Evolutionary conservation across 169 alveolate species (phyloP), one percentile per base, ranked within the genome.

Genomic region (Eimeria tenella): DNA sequence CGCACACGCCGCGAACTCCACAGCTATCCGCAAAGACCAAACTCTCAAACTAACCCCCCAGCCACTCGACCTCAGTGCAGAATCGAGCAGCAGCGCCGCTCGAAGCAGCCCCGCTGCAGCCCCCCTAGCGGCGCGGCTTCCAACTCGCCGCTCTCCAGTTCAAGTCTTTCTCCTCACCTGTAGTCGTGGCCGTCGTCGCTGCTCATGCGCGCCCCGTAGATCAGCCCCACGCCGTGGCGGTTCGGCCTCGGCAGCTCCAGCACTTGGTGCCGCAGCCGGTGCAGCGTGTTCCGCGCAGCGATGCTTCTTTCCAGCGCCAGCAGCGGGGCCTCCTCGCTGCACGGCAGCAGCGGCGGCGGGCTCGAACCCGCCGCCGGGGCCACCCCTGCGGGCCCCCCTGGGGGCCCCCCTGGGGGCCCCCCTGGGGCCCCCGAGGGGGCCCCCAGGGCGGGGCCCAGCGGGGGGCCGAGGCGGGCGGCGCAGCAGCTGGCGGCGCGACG

Each of bases 141-240:
- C n/a, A n/a, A n/a, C n/a, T n/a, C n/a, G n/a, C n/a, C n/a, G n/a
- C n/a, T n/a, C n/a, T n/a, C n/a, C n/a, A n/a, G n/a, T n/a, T n/a
- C n/a, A n/a, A n/a, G n/a, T n/a, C n/a, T n/a, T n/a, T n/a, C 6
- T 82, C 17, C 90, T 21, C 25, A n/a, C 90, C 90, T 55, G 90
- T 82, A 82, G 23, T 82, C 90, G 75, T 52, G 63, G 52, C 90
- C 90, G 17, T 82, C 90, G 55, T 55, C 90, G 31, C 77, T 31
- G 58, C 73, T 62, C 23, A 82, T 56, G 0, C 75, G 23, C 62
- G 90, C 73, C 5, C 90, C 90, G 58, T 82, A 82, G n/a, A 82
- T 82, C 56, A 82, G 75, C 56, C 73, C 63, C 23, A 82, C 90
- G 11, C 90, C 90, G 75, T 82, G 90, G 11, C 75, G 52, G 75